Percentiles rank a stretch among this genome's conserved stretches.
Evolutionary conservation across 208 protist species (phyloP).

Genomic region (Borovskyia barvae): DNA sequence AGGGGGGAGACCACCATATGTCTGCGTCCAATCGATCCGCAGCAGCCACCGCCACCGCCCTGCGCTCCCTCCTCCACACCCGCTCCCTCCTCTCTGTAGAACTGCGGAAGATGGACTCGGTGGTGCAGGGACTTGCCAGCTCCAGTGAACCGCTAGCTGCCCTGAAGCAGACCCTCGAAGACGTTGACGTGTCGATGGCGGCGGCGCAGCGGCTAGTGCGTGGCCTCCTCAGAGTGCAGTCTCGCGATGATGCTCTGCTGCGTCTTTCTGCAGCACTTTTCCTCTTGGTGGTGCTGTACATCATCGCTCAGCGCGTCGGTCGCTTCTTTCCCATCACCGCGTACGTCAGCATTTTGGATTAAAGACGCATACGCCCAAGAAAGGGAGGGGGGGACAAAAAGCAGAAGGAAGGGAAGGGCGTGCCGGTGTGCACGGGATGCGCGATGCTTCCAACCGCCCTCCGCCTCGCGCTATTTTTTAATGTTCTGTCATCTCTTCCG

Average conservation of each 20-base stretch:
- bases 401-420: background rate
- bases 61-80: conserved; percentile 75
- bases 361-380: too few species aligned
- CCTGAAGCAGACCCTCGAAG: conserved; percentile 53
- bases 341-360: too few species aligned
- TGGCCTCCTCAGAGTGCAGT: conserved; percentile 58
- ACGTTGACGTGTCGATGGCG: conserved; percentile 69
- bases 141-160: conserved; percentile 41
- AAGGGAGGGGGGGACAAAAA: too few species aligned
- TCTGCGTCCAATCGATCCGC: conserved; percentile 10
- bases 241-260: conserved; percentile 61
- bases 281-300: conserved; percentile 55
- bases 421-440: too few species aligned
- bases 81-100: conserved; percentile 70
- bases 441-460: too few species aligned
- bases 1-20: conserved; percentile 10
- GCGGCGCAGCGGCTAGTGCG: conserved; percentile 55
- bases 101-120: conserved; percentile 70
- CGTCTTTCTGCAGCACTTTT: conserved; percentile 55
- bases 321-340: conserved; percentile 64
- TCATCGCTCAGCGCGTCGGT: conserved; percentile 64
- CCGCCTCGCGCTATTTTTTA: background rate
- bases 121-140: conserved; percentile 48
- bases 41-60: conserved; percentile 40
- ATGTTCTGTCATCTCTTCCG: background rate